Base-by-base conservation (phyloP, 2,329 filamentous ascomycete species). In the Xylariaceae sp. region DNA sequence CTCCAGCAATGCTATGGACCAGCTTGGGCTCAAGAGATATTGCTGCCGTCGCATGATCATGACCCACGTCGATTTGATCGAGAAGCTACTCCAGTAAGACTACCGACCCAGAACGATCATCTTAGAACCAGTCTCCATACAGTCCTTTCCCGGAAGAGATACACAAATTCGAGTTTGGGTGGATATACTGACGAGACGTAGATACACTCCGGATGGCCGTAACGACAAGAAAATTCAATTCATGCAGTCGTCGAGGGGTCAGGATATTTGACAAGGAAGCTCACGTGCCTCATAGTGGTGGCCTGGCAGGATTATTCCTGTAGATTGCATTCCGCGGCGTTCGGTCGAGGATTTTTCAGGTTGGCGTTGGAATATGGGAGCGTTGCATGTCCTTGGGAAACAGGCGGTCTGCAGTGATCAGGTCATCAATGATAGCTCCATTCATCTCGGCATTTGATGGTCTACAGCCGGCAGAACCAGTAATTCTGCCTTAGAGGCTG, bases 21-120 rank as follows among this genome's bases (percentile, higher is more conserved):
- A 89, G 63, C 82, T 98, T 39, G 89, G 89, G 42, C 85, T 94
- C 61, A 91, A 89, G 69, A 82, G 93, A 56, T 98, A 98, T 74
- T 98, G 93, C 79, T 98, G 93, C 73, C 87, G 93, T 56, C 86
- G 93, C 61, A 98, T 98, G 93, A 83, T 98, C 67, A 96, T 98
- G 87, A 98, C 93, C 45, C 93, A 98, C 69, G 93, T 98, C 59
- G 93, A 98, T 65, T 76, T 98, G 48, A 96, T 98, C 57, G 93
- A 98, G 76, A 98, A 98, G 72, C 81, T 98, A 38, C 81, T 98
- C 52, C 88, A 91, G 87, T 95, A 83, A 55, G 79, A 57, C 22
- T 11, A 26, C 22, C 22, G 22, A 26, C 22, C 22, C 22, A 26
- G 11, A n/a, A n/a, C n/a, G n/a, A n/a, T n/a, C n/a, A n/a, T n/a